These are phyloP conservation scores for Nigrospora oryzae DNA, from an alignment of 2,329 filamentous ascomycete genomes.

Conservation along the genomic window DNA sequence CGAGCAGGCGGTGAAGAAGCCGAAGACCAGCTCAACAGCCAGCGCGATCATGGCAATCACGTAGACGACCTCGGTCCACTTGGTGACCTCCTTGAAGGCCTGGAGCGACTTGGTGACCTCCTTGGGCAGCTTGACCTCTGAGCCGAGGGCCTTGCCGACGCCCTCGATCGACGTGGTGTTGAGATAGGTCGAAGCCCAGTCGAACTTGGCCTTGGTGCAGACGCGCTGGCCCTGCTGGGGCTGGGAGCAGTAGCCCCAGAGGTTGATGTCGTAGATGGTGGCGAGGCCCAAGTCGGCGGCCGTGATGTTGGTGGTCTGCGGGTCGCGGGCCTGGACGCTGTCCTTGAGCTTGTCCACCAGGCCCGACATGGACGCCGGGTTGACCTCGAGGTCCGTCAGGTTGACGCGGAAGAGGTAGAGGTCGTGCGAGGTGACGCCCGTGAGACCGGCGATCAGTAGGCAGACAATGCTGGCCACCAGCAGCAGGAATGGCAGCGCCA, in stretches of 20 bases:
- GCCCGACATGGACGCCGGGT: constrained; percentile 25
- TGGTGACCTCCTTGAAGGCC: constrained; percentile 63
- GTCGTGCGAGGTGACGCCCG: constrained; percentile 46
- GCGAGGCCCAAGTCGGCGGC: constrained; percentile 53
- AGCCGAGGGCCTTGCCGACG: constrained; percentile 36
- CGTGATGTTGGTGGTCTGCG: constrained; percentile 38
- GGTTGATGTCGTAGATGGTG: constrained; percentile 70
- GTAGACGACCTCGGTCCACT: constrained; percentile 80
- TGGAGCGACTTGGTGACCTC: constrained; percentile 60
- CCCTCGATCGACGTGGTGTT: constrained; percentile 55
- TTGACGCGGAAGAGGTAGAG: constrained; percentile 55
- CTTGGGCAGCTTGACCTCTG: constrained; percentile 57
- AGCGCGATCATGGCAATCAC: constrained; percentile 65
- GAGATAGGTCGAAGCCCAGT: constrained; percentile 71
- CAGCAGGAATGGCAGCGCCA: constrained; percentile 76
- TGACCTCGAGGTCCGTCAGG: constrained; percentile 49
- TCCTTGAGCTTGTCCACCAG: constrained; percentile 4
- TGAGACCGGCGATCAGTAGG: constrained; percentile 47
- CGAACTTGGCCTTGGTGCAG: constrained; percentile 64
- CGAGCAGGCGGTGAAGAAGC: constrained; percentile 76
- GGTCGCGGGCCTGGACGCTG: background rate
- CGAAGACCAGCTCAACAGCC: constrained; percentile 63
- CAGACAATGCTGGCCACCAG: constrained; percentile 71
- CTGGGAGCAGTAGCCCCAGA: constrained; percentile 81
- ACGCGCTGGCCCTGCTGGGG: constrained; percentile 44